Conservation (phyloP, 768 basidiomycete genomes). For the Suillus hirtellus region DNA sequence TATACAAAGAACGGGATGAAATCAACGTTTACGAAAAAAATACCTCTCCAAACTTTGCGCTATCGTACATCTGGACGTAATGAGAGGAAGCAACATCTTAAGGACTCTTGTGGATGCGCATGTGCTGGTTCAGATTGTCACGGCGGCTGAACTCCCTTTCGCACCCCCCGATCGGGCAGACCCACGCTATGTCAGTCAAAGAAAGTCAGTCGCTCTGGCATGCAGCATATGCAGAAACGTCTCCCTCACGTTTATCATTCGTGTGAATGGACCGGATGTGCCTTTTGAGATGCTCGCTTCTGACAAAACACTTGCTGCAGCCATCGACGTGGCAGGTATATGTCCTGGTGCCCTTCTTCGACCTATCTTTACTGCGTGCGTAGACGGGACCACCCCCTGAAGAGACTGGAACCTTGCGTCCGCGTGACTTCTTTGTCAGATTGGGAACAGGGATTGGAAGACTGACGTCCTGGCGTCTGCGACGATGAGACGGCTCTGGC, state of each 20-base stretch:
- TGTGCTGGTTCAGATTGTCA: slow-evolving; percentile 79
- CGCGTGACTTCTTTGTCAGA: slow-evolving; percentile 50
- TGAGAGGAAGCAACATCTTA: neutral
- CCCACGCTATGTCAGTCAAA: slow-evolving; percentile 25
- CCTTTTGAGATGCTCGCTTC: slow-evolving; percentile 80
- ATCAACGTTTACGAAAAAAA: neutral
- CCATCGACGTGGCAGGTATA: slow-evolving; percentile 69
- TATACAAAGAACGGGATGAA: neutral
- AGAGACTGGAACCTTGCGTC: slow-evolving; percentile 48
- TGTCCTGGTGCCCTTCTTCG: slow-evolving; percentile 40
- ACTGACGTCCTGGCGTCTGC: slow-evolving; percentile 25
- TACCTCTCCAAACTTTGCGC: neutral
- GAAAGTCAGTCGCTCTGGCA: slow-evolving; percentile 5
- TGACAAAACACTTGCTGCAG: slow-evolving; percentile 78
- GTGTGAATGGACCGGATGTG: slow-evolving; percentile 83
- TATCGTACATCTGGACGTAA: neutral
- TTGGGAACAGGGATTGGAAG: slow-evolving; percentile 49
- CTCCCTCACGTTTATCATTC: slow-evolving; percentile 75
- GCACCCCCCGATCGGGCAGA: slow-evolving; percentile 62
- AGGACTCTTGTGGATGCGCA: slow-evolving; percentile 51
- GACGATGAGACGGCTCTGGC: slow-evolving; percentile 21
- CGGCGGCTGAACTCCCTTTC: slow-evolving; percentile 69
- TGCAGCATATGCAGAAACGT: neutral
- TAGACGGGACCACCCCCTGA: slow-evolving; percentile 22
- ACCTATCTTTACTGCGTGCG: slow-evolving; percentile 32